phyloP scores from a whole-genome alignment of 768 basidiomycete species.

The Amanita molliuscula region DNA sequence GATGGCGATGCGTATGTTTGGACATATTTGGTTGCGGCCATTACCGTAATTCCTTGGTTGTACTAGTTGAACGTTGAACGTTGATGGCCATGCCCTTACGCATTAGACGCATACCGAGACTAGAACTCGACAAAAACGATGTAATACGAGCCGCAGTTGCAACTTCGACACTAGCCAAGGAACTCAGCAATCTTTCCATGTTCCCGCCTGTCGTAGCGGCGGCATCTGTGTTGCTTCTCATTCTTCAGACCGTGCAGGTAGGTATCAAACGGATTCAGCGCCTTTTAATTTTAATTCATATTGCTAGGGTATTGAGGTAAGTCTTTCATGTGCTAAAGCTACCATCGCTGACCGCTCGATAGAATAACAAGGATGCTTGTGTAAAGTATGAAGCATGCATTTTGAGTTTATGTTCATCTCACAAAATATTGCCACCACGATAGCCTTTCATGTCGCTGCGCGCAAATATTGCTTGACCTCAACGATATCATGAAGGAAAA shows the following conservation, averaged over 20 bases:
- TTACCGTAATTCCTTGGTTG: too few relatives aligned
- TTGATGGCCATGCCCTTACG: conserved; percentile 16
- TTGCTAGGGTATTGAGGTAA: conserved; percentile 14
- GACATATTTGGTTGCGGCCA: not conserved
- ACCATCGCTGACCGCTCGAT: not conserved
- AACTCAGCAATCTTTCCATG: conserved; percentile 15
- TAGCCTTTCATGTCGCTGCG: conserved; percentile 26
- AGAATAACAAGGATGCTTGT: conserved; percentile 30
- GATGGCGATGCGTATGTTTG: too few relatives aligned
- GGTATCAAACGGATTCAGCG: not conserved
- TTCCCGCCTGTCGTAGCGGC: conserved; percentile 35
- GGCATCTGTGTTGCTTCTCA: conserved; percentile 27
- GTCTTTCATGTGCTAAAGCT: not conserved
- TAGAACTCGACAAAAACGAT: conserved; percentile 8
- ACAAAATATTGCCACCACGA: not conserved
- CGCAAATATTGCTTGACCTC: conserved; percentile 31
- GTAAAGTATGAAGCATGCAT: conserved; percentile 12
- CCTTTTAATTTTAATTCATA: not conserved
- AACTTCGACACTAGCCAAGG: conserved; percentile 10
- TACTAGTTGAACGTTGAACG: too few relatives aligned
- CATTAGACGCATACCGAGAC: conserved; percentile 9
- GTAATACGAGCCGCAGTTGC: conserved; percentile 12
- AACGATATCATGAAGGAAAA: conserved; percentile 33
- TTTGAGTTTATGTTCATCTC: not conserved
- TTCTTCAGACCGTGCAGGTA: conserved; percentile 37